These are phyloP conservation scores for Fomitopsis palustris DNA, from an alignment of 1,284 basidiomycete genomes.

Conservation along the genomic window DNA sequence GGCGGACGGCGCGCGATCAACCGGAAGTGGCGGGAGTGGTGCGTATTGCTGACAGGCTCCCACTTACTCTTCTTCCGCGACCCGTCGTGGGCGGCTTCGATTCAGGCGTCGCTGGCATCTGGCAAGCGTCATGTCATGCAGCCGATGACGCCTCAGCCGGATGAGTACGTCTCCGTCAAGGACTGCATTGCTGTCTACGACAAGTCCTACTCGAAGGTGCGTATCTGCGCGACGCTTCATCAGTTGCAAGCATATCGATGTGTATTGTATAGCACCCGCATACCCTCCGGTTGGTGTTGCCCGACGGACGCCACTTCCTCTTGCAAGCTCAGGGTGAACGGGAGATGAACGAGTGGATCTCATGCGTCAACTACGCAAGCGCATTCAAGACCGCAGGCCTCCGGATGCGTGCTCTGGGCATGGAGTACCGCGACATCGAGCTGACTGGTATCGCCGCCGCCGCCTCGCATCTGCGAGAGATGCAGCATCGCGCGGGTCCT, in stretches of 20 bases:
- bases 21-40: conserved; percentile 89
- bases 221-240: conserved; percentile 5
- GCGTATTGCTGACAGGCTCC: conserved; percentile 84
- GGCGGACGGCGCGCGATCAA: conserved; percentile 73
- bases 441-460: conserved; percentile 83
- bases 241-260: background rate
- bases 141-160: conserved; percentile 72
- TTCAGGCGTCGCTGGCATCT: conserved; percentile 50
- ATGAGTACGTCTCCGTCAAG: conserved; percentile 82
- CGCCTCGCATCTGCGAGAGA: conserved; percentile 70
- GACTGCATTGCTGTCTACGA: conserved; percentile 82
- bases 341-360: conserved; percentile 91
- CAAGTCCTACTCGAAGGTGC: conserved; percentile 70
- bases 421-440: conserved; percentile 69
- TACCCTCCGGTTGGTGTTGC: conserved; percentile 78
- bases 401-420: conserved; percentile 72
- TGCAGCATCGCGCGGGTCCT: conserved; percentile 37
- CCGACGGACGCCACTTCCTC: conserved; percentile 78
- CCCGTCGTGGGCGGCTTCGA: conserved; percentile 57
- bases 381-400: conserved; percentile 88
- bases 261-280: conserved; percentile 29
- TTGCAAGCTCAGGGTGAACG: conserved; percentile 71
- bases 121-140: conserved; percentile 44
- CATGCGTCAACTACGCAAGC: conserved; percentile 92
- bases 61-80: conserved; percentile 94